Evolutionary conservation across 768 basidiomycete species (phyloP).

Genomic region (Suillus subluteus): DNA sequence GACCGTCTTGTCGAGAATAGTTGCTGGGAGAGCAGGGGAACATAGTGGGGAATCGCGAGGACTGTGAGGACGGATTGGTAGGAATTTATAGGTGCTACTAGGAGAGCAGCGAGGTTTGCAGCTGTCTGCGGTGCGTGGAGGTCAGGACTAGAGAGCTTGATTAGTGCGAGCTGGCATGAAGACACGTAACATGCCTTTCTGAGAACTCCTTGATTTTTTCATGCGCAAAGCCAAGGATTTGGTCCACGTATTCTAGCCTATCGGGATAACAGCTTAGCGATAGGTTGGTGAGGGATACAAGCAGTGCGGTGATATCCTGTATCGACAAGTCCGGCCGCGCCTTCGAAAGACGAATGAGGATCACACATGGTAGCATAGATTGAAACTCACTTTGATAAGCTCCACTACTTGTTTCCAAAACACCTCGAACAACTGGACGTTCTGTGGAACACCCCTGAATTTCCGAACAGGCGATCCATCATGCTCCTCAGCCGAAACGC

Average conservation of each 20-base stretch:
- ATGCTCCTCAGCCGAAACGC: constrained; percentile 39
- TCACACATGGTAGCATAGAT: neutral
- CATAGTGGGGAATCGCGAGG: constrained; percentile 93
- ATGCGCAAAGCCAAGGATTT: constrained; percentile 88
- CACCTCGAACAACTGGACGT: constrained; percentile 95
- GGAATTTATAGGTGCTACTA: constrained; percentile 93
- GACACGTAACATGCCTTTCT: constrained; percentile 60
- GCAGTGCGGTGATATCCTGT: constrained; percentile 94
- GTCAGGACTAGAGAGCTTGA: constrained; percentile 63
- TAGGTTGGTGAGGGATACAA: constrained; percentile 94
- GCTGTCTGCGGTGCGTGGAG: constrained; percentile 87
- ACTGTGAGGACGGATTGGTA: constrained; percentile 96
- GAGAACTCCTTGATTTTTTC: constrained; percentile 83
- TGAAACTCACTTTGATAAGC: constrained; percentile 81
- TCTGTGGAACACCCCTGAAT: constrained; percentile 93
- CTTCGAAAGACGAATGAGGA: constrained; percentile 42
- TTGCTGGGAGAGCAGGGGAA: constrained; percentile 80
- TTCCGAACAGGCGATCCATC: constrained; percentile 66
- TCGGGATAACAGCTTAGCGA: constrained; percentile 98
- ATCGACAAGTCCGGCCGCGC: constrained; percentile 97
- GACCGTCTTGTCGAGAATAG: constrained; percentile 89
- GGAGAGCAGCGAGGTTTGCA: constrained; percentile 86
- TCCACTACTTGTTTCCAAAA: constrained; percentile 99
- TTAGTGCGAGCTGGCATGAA: constrained; percentile 3
- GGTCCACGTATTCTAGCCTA: constrained; percentile 95